Evolutionary conservation across 345 rosid species (phyloP).

Genomic region (Dimocarpus longan): DNA sequence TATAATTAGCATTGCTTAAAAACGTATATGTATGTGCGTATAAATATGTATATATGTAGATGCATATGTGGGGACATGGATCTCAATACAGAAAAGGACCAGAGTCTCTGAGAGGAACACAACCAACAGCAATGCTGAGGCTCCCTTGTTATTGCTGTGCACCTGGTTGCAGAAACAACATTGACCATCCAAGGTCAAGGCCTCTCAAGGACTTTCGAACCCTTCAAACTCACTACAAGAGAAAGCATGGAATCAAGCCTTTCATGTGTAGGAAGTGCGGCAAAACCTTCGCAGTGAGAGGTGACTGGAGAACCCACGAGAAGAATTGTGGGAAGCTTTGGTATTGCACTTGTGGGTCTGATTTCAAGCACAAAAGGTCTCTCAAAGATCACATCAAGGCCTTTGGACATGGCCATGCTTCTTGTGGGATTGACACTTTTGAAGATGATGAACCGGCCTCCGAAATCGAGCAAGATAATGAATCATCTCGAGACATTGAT

Average conservation of each 20-base stretch:
- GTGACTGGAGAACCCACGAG: slow-evolving; percentile 99
- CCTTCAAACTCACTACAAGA: slow-evolving; percentile 98
- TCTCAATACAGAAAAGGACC: slow-evolving; percentile 97
- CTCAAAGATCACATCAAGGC: slow-evolving; percentile 91
- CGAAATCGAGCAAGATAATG: slow-evolving; percentile 67
- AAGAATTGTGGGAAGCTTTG: slow-evolving; percentile 97
- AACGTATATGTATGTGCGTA: slow-evolving; percentile 14
- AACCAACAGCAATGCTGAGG: slow-evolving; percentile 93
- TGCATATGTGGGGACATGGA: slow-evolving; percentile 99
- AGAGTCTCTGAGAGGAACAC: slow-evolving; percentile 90
- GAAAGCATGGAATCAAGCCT: slow-evolving; percentile 94
- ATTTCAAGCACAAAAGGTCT: slow-evolving; percentile 95
- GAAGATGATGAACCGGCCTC: slow-evolving; percentile 78
- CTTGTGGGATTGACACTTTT: slow-evolving; percentile 61
- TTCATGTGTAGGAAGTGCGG: slow-evolving; percentile 92
- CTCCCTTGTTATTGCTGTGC: slow-evolving; percentile 96
- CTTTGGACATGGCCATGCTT: slow-evolving; percentile 81
- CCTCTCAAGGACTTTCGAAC: slow-evolving; percentile 95
- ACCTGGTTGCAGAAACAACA: slow-evolving; percentile 94
- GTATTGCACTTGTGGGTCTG: slow-evolving; percentile 96
- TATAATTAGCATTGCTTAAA: background rate
- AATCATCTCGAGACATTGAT: slow-evolving; percentile 33
- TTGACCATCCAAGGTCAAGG: slow-evolving; percentile 85
- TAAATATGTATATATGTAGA: slow-evolving; percentile 38
- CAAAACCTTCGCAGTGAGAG: slow-evolving; percentile 92